phyloP scores from a whole-genome alignment of 2,329 filamentous ascomycete species.

The Blastomyces emzantsi region DNA sequence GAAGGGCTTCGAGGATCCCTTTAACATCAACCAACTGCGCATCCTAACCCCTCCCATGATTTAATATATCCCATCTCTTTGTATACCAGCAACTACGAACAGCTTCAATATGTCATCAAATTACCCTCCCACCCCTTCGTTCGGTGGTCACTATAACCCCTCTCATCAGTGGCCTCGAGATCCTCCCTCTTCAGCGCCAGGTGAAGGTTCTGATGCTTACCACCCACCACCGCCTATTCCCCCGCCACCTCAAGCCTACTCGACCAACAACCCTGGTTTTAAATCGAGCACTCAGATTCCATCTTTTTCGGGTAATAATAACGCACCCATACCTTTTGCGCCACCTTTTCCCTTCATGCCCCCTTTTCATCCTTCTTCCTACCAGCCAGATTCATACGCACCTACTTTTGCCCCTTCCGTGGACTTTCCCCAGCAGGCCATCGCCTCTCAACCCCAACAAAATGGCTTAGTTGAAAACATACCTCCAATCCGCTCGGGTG shows the following conservation, averaged over 20 bases:
- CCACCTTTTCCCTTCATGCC: slow-evolving; percentile 25
- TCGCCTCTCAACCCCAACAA: background rate
- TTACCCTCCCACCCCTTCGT: slow-evolving; percentile 39
- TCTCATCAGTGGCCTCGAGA: slow-evolving; percentile 31
- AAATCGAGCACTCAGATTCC: slow-evolving; percentile 26
- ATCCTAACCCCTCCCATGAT: background rate
- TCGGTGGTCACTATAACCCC: slow-evolving; percentile 31
- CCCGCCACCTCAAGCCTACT: slow-evolving; percentile 19
- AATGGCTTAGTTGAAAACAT: background rate
- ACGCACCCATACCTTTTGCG: slow-evolving; percentile 24
- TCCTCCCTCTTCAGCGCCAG: slow-evolving; percentile 19
- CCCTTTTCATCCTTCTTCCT: slow-evolving; percentile 28
- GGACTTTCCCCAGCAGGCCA: slow-evolving; percentile 15
- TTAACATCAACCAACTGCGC: background rate
- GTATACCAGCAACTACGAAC: slow-evolving; percentile 23
- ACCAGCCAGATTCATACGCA: slow-evolving; percentile 14
- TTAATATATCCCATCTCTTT: slow-evolving; percentile 11
- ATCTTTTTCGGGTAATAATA: slow-evolving; percentile 21
- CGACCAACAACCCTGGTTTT: slow-evolving; percentile 20
- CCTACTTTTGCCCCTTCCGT: slow-evolving; percentile 10
- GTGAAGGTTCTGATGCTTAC: slow-evolving; percentile 23
- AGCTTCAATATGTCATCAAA: slow-evolving; percentile 28
- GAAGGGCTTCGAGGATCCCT: background rate
- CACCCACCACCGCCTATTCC: slow-evolving; percentile 20
- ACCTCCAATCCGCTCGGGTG: background rate